phyloP scores from a whole-genome alignment of 768 basidiomycete species.

The Nevesoporus exiguus region DNA sequence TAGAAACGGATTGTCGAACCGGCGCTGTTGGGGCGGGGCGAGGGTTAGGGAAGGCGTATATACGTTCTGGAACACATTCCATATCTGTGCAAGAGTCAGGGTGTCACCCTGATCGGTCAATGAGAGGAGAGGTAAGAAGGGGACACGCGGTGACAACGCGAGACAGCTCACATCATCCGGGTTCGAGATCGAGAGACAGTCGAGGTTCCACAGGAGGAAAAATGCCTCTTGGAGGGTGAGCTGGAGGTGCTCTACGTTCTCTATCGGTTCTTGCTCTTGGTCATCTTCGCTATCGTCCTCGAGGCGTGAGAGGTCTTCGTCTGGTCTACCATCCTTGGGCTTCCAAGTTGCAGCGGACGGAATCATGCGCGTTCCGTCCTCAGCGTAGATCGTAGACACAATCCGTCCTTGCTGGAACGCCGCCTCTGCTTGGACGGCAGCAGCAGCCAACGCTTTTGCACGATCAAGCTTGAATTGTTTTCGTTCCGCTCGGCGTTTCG shows the following conservation, averaged over 20 bases:
- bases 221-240: slow-evolving; percentile 87
- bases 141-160: background rate
- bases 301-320: slow-evolving; percentile 13
- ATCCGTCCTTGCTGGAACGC: slow-evolving; percentile 72
- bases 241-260: slow-evolving; percentile 87
- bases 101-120: slow-evolving; percentile 42
- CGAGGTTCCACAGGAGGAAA: slow-evolving; percentile 80
- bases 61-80: slow-evolving; percentile 58
- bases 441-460: slow-evolving; percentile 80
- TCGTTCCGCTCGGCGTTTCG: slow-evolving; percentile 80
- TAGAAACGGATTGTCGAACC: slow-evolving; percentile 90
- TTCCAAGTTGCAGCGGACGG: slow-evolving; percentile 83
- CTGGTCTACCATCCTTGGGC: slow-evolving; percentile 36
- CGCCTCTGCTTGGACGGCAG: slow-evolving; percentile 74
- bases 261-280: slow-evolving; percentile 50
- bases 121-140: background rate
- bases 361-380: slow-evolving; percentile 45
- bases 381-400: slow-evolving; percentile 54
- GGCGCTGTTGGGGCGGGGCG: slow-evolving; percentile 34
- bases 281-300: slow-evolving; percentile 37
- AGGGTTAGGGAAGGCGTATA: slow-evolving; percentile 43
- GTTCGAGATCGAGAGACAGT: slow-evolving; percentile 72
- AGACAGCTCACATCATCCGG: slow-evolving; percentile 53
- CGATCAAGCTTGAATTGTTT: slow-evolving; percentile 92
- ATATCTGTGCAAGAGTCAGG: slow-evolving; percentile 56